Conservation (phyloP, 2,329 filamentous ascomycete genomes). For the Pseudocercospora fuligena region DNA sequence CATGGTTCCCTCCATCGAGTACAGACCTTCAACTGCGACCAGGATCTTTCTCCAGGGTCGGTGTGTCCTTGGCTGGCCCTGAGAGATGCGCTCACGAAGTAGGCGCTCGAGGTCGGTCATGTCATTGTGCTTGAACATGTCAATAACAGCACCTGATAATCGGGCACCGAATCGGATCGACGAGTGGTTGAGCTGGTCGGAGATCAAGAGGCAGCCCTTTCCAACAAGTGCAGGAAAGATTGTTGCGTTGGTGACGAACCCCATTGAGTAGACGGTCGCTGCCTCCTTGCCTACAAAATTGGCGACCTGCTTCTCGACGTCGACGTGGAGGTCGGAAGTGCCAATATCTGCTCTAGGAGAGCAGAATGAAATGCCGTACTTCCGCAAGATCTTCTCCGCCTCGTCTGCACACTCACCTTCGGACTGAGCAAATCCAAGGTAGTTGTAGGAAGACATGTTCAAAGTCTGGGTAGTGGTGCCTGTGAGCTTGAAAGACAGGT, state of each 20-base stretch:
- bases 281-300: constrained; percentile 92
- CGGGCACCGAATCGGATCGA: constrained; percentile 95
- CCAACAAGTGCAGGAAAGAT: constrained; percentile 90
- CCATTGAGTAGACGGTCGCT: constrained; percentile 98
- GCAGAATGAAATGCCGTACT: constrained; percentile 80
- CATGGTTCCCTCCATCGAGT: constrained; percentile 99
- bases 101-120: constrained; percentile 84
- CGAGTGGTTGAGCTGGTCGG: constrained; percentile 96
- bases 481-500: constrained; percentile 84
- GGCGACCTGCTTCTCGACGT: constrained; percentile 89
- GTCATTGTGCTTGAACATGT: constrained; percentile 97
- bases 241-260: constrained; percentile 92
- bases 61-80: constrained; percentile 97
- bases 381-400: constrained; percentile 82
- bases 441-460: constrained; percentile 99
- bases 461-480: constrained; percentile 92
- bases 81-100: constrained; percentile 89
- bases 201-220: constrained; percentile 93
- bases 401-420: constrained; percentile 95
- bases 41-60: constrained; percentile 99
- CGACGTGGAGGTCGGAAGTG: constrained; percentile 82
- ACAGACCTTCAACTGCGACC: constrained; percentile 93
- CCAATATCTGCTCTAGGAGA: constrained; percentile 84
- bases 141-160: constrained; percentile 91
- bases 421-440: constrained; percentile 96